Percentiles rank a stretch among this genome's conserved stretches.
Evolutionary conservation across 352 stramenopile genomes (phyloP).

Genomic region (Phytophthora palmivora): DNA sequence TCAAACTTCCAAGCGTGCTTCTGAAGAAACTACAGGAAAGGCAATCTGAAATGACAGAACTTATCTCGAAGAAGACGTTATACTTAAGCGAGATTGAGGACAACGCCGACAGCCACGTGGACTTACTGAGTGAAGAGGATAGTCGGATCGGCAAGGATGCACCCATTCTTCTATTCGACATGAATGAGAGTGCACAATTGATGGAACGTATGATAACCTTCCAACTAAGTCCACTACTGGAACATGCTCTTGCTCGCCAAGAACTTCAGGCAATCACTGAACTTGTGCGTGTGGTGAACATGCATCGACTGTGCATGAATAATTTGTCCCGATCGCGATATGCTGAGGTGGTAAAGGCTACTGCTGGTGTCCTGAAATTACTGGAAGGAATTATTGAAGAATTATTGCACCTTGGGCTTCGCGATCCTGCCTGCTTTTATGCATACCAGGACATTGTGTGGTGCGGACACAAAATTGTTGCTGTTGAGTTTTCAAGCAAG

Average conservation of each 20-base stretch:
- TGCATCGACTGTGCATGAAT: slow-evolving; percentile 40
- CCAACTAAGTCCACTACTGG: slow-evolving; percentile 78
- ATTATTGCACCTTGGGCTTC: slow-evolving; percentile 58
- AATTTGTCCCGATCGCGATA: slow-evolving; percentile 24
- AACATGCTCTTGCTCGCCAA: slow-evolving; percentile 69
- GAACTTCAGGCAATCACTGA: slow-evolving; percentile 69
- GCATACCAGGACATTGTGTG: slow-evolving; percentile 90
- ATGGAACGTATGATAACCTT: slow-evolving; percentile 79
- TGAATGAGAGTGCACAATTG: slow-evolving; percentile 71
- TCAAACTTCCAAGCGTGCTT: slow-evolving; percentile 67
- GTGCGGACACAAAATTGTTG: slow-evolving; percentile 72
- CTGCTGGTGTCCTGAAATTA: slow-evolving; percentile 45
- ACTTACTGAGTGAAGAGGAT: slow-evolving; percentile 65
- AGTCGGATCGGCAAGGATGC: slow-evolving; percentile 75
- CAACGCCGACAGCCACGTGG: slow-evolving; percentile 54
- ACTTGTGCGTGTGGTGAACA: slow-evolving; percentile 68
- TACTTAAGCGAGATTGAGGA: slow-evolving; percentile 78
- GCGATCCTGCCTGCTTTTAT: slow-evolving; percentile 69
- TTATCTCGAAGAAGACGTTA: slow-evolving; percentile 77
- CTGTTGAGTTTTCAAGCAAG: slow-evolving; percentile 6
- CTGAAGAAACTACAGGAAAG: slow-evolving; percentile 68
- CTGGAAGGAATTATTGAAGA: slow-evolving; percentile 68
- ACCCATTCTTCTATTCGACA: slow-evolving; percentile 84
- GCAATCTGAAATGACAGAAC: slow-evolving; percentile 52
- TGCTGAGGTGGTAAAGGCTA: slow-evolving; percentile 29